Percentiles rank a stretch among this genome's conserved stretches.
These are phyloP conservation scores for Parmales sp. DNA, from an alignment of 108 stramenopile genomes.

Conservation along the genomic window DNA sequence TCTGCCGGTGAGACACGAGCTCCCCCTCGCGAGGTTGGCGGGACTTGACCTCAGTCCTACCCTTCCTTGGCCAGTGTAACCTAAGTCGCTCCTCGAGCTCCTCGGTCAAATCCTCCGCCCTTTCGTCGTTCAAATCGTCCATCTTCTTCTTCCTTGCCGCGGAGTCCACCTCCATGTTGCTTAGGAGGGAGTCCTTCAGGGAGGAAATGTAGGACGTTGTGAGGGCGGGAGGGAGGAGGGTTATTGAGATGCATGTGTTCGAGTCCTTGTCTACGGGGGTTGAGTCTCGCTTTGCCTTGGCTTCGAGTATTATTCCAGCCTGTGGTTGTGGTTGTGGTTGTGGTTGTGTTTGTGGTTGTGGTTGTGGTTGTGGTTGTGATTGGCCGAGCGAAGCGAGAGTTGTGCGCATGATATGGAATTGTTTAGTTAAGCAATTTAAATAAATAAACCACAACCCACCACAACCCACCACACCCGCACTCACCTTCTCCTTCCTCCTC, in stretches of 20 bases:
- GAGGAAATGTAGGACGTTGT: neutral
- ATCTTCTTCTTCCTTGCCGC: neutral
- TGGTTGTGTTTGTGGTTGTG: too few species aligned
- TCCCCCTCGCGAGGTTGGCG: constrained; percentile 43
- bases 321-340: too few species aligned
- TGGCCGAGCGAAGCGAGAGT: too few species aligned
- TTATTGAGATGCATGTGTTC: neutral
- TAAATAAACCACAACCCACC: too few species aligned
- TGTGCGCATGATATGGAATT: too few species aligned
- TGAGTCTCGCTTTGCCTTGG: neutral
- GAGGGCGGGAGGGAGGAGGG: neutral
- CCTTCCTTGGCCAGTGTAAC: constrained; percentile 46
- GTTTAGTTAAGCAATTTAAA: too few species aligned
- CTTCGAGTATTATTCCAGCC: neutral
- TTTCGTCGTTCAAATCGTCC: constrained; percentile 8
- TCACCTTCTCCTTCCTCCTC: neutral
- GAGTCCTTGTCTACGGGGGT: neutral
- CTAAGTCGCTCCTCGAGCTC: constrained; percentile 45
- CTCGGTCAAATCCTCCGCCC: constrained; percentile 28
- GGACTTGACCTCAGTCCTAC: constrained; percentile 36
- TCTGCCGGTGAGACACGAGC: constrained; percentile 31
- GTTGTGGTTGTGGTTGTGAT: too few species aligned
- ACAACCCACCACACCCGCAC: too few species aligned
- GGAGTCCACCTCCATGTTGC: neutral
- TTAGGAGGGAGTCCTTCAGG: neutral